A percentile compares a stretch with the other conserved stretches of the same genome.
phyloP scores from a whole-genome alignment of 768 basidiomycete species.

The Tricholoma terreum region DNA sequence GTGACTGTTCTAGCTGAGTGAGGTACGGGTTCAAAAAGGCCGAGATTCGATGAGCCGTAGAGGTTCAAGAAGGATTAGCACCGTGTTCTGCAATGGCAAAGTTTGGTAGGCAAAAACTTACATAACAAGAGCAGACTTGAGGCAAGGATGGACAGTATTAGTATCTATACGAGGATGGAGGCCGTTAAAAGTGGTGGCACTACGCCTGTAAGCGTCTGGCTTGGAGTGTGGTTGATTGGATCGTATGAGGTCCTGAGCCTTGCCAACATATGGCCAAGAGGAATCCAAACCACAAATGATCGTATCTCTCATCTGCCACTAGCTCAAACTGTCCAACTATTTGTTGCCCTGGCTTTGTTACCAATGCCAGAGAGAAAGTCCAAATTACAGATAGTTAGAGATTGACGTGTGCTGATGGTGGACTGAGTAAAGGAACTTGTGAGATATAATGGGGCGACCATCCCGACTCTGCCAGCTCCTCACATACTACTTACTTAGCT shows the following conservation, averaged over 20 bases:
- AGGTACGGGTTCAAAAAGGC: constrained; percentile 2
- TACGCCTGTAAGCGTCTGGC: constrained; percentile 1
- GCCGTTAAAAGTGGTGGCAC: not conserved
- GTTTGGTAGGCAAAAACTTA: constrained; percentile 27
- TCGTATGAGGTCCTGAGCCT: constrained; percentile 8
- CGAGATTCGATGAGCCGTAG: constrained; percentile 2
- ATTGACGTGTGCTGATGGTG: constrained; percentile 14
- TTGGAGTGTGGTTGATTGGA: constrained; percentile 8
- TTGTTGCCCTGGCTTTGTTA: constrained; percentile 10
- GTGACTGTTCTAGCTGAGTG: not conserved
- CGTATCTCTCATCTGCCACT: constrained; percentile 20
- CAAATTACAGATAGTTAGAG: constrained; percentile 11
- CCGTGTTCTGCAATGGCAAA: constrained; percentile 9
- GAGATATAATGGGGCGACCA: constrained; percentile 11
- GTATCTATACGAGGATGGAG: constrained; percentile 9
- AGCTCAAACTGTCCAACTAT: constrained; percentile 12
- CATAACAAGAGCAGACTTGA: constrained; percentile 22
- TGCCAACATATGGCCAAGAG: constrained; percentile 16
- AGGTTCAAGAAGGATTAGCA: constrained; percentile 13
- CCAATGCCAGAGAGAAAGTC: constrained; percentile 11
- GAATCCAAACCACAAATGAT: constrained; percentile 16
- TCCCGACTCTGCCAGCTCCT: not conserved
- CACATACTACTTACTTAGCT: too few relatives aligned
- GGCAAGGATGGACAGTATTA: constrained; percentile 7
- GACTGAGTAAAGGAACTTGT: constrained; percentile 12